Evolutionary conservation across 2,329 filamentous ascomycete species (phyloP).

Genomic region (Dactylonectria macrodidyma): DNA sequence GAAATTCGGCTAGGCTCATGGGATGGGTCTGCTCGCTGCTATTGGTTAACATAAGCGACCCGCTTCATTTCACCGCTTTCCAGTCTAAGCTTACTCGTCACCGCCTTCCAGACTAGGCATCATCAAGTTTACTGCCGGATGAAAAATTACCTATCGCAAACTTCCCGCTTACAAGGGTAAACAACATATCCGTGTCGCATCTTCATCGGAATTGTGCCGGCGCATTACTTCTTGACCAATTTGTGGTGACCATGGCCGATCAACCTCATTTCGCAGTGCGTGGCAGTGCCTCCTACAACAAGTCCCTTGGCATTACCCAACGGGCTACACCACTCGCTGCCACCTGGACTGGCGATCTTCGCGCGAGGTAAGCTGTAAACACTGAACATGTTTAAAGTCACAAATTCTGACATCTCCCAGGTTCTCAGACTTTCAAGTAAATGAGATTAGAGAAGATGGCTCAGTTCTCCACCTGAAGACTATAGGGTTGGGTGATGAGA

Average conservation of each 20-base stretch:
- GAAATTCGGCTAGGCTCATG: too few species aligned
- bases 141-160: constrained; percentile 44
- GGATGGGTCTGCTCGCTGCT: too few species aligned
- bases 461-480: constrained; percentile 80
- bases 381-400: neutral
- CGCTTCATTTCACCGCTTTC: constrained; percentile 42
- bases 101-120: constrained; percentile 33
- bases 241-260: constrained; percentile 49
- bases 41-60: too few species aligned
- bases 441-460: constrained; percentile 86
- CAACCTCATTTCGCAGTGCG: constrained; percentile 50
- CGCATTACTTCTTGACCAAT: constrained; percentile 15
- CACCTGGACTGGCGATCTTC: constrained; percentile 59
- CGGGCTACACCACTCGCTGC: constrained; percentile 55
- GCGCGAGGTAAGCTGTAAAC: constrained; percentile 51
- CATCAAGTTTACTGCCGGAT: constrained; percentile 40
- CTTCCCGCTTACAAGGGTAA: constrained; percentile 35
- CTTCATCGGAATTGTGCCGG: constrained; percentile 24
- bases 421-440: constrained; percentile 94
- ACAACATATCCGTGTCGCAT: constrained; percentile 35
- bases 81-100: constrained; percentile 23
- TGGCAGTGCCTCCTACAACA: constrained; percentile 52
- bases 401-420: constrained; percentile 55
- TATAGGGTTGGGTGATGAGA: constrained; percentile 50
- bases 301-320: constrained; percentile 57